Conservation (phyloP, 129 eudicot genomes). For the Artemisia tridentata region DNA sequence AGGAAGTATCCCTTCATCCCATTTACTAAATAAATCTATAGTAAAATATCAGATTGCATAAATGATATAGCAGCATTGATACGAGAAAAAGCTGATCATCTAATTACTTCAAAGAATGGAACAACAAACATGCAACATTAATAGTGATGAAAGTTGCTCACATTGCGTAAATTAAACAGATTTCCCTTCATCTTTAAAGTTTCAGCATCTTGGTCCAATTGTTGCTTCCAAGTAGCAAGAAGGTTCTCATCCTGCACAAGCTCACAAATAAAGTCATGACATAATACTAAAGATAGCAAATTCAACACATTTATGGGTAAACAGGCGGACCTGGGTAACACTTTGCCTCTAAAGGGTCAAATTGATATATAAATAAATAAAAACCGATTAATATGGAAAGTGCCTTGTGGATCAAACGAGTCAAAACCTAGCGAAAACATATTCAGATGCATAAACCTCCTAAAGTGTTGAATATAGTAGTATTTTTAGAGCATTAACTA, state of each 20-base stretch:
- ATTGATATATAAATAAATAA: not conserved
- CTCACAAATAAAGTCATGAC: not conserved
- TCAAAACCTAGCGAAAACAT: not conserved
- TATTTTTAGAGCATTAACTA: no score
- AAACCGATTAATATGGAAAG: no score
- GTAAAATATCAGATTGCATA: slow-evolving; percentile 5
- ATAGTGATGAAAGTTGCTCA: slow-evolving; percentile 36
- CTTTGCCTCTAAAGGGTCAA: not conserved
- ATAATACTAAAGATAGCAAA: not conserved
- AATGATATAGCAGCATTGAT: not conserved
- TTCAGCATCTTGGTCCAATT: slow-evolving; percentile 76
- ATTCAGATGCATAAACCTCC: not conserved
- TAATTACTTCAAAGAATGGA: slow-evolving; percentile 1
- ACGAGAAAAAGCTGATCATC: not conserved
- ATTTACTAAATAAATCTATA: not conserved
- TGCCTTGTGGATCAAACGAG: not conserved
- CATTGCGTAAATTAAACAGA: slow-evolving; percentile 61
- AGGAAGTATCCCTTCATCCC: not conserved
- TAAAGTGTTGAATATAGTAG: not conserved
- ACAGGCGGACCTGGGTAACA: not conserved
- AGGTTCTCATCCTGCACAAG: slow-evolving; percentile 76
- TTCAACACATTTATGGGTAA: no score
- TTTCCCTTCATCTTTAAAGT: slow-evolving; percentile 71
- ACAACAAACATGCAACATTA: not conserved
- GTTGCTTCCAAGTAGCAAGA: slow-evolving; percentile 75